Evolutionary conservation across 441 rosid genomes (phyloP), one percentile per base, ranked within the genome.

Genomic region (Gossypium armourianum): DNA sequence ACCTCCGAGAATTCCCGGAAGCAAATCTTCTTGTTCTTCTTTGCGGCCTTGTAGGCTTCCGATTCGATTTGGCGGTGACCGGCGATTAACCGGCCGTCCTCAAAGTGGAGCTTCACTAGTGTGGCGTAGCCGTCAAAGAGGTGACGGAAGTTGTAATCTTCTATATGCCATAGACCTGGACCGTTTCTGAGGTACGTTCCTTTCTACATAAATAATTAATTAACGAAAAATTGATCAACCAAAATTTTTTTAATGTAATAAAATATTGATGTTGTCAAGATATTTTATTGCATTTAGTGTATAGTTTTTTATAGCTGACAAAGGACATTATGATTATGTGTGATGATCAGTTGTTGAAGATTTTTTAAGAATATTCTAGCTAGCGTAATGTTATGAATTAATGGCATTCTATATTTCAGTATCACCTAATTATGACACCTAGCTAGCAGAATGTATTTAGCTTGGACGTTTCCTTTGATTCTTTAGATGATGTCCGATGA

Each of bases 91-190:
- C 82, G 78, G 59, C 96, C 98, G 49, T 84, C 79, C 15, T 87
- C 75, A 70, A 93, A 88, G 21, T 83, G 79, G 75, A 93, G 95
- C 73, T 86, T 88, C 43, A 84, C 91, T 29, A 93, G 65, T 7
- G 84, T 88, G 52, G 97, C 93, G 62, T 93, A 93, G 71, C 98
- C 98, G 71, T 93, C 98, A 61, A 93, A 93, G 69, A 93, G 96
- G 83, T 93, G 98, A 6, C 98, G 91, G 88, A 93, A 91, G 70
- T 88, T 81, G 83, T 93, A 83, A 70, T 86, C 80, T 9, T 82
- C 92, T 32, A 93, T 75, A 78, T 91, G 83, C 98, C 98, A 93
- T 60, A 91, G 68, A 0, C 98, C 98, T 0, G 98, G 98, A 7
- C 98, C 98, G 29, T 93, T 93, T 68, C 98, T 86, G 16, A 93